Evolutionary conservation across 768 basidiomycete species (phyloP), one percentile per base, ranked within the genome.

Genomic region (Serpula lacrymans): DNA sequence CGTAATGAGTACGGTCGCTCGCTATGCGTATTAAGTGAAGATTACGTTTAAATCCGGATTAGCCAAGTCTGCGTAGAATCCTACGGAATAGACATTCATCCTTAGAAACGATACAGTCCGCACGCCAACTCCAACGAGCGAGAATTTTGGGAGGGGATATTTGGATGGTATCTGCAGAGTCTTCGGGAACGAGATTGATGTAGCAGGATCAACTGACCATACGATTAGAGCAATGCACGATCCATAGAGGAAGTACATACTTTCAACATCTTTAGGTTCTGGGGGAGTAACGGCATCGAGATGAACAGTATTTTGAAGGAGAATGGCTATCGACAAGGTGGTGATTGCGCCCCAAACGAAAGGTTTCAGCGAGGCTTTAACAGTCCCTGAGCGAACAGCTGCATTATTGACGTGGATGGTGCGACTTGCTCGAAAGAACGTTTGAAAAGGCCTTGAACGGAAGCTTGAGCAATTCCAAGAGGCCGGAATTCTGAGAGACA

Each of bases 41-140:
- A 8, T 37, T 37, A 84, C 84, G 39, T 73, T 71, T 42, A 88
- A 69, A 29, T 69, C 72, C 1, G 82, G 77, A 46, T 81, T 77
- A n/a, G 68, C 53, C 31, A 91, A 64, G 57, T 95, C 90, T 5
- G 88, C 85, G 59, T 95, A 96, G 64, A 96, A 91, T 2, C 78
- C 93, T 24, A 90, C 80, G 9, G 85, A 86, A 63, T 96, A 96
- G 12, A 95, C 92, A 55, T 88, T 81, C 48, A 96, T 77, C 6
- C 82, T 74, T 27, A 95, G 70, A 63, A 96, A 92, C 11, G 90
- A 91, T 22, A 96, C 91, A 0, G 83, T 88, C 36, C 93, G 72
- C 27, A 92, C 89, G 17, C 93, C 93, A 1, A 90, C 67, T 5
- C 93, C 93, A 14, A 96, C 65, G 5, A 95, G 74, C 9, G 79